Evolutionary conservation across 2,329 filamentous ascomycete genomes (phyloP).

Genomic region (Colletotrichum australisinense): DNA sequence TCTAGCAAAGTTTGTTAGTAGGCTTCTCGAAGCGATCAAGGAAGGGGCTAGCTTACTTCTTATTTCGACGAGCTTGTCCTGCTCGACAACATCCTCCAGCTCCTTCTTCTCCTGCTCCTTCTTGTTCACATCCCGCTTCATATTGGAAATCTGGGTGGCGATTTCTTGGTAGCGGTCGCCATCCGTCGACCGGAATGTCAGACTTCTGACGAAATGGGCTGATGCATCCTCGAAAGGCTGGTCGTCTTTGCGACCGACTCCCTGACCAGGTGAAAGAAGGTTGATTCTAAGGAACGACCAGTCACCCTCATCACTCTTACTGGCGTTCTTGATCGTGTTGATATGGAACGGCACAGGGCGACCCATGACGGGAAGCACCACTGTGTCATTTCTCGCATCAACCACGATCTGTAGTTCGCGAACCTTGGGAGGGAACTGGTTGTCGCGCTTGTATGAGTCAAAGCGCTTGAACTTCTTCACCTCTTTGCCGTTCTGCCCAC

Average conservation of each 20-base stretch:
- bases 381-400: constrained; percentile 88
- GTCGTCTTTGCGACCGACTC: constrained; percentile 96
- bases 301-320: constrained; percentile 95
- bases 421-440: constrained; percentile 86
- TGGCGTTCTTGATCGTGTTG: constrained; percentile 97
- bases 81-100: constrained; percentile 98
- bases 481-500: constrained; percentile 87
- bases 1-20: constrained; percentile 59
- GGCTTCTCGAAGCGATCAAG: not conserved
- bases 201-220: constrained; percentile 93
- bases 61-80: constrained; percentile 96
- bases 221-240: constrained; percentile 97
- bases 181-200: constrained; percentile 94
- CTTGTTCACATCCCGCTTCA: constrained; percentile 92
- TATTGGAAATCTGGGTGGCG: constrained; percentile 90
- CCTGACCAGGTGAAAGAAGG: constrained; percentile 95
- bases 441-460: constrained; percentile 98
- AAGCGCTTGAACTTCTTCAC: constrained; percentile 99
- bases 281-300: constrained; percentile 96
- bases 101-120: constrained; percentile 99
- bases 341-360: constrained; percentile 98
- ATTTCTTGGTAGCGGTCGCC: constrained; percentile 91
- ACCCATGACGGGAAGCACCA: constrained; percentile 97
- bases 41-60: constrained; percentile 72
- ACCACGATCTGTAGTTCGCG: constrained; percentile 91